phyloP scores from a whole-genome alignment of 169 alveolate species.

The Miamiensis avidus region DNA sequence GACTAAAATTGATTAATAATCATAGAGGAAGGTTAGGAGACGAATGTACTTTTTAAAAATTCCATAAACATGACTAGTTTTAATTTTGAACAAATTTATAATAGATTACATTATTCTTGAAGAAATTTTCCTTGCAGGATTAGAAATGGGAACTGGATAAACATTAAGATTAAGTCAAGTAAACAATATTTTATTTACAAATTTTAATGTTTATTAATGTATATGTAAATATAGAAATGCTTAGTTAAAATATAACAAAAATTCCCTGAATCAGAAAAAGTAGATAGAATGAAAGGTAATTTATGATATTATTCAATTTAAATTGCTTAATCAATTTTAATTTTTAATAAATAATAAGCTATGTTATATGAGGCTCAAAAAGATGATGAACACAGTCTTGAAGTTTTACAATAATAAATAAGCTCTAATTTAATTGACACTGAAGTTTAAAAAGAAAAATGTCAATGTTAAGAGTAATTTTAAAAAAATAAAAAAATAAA shows the following conservation, averaged over 20 bases:
- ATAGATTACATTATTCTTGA: background rate
- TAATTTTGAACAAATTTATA: too few relatives aligned
- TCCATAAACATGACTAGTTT: too few relatives aligned
- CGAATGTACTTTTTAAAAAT: background rate
- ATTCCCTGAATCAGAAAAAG: constrained; percentile 14
- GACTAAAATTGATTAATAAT: constrained; percentile 5
- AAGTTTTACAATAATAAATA: too few relatives aligned
- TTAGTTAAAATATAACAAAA: background rate
- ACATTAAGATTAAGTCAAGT: background rate
- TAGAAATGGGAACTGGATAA: background rate
- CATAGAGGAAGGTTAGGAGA: background rate
- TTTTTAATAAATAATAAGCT: background rate
- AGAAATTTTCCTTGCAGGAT: background rate
- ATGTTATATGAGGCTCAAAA: background rate
- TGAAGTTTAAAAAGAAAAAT: background rate
- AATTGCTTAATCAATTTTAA: too few relatives aligned
- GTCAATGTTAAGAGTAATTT: background rate
- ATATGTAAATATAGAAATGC: constrained; percentile 22
- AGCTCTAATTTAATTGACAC: background rate
- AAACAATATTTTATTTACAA: too few relatives aligned
- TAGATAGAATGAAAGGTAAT: constrained; percentile 5
- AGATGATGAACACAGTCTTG: background rate
- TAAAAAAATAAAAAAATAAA: too few relatives aligned
- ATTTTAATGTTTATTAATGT: background rate
- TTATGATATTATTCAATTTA: background rate